Conservation (phyloP, 352 stramenopile genomes). For the Peronospora destructor region DNA sequence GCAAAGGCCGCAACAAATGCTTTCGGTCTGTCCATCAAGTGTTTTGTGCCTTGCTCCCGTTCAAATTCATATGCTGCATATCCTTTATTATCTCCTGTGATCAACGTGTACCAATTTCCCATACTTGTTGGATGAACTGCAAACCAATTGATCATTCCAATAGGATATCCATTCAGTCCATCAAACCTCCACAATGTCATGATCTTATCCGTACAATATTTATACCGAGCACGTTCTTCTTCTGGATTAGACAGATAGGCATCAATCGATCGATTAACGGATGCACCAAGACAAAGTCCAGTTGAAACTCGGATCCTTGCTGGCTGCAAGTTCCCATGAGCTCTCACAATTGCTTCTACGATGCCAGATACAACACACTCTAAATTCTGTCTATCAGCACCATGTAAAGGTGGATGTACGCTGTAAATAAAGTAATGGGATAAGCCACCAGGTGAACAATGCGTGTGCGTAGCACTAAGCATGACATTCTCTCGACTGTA, state of each 20-base stretch:
- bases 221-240: slow-evolving; percentile 69
- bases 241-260: slow-evolving; percentile 87
- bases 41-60: slow-evolving; percentile 65
- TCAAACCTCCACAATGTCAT: slow-evolving; percentile 88
- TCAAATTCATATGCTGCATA: slow-evolving; percentile 88
- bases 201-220: slow-evolving; percentile 87
- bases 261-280: slow-evolving; percentile 86
- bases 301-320: slow-evolving; percentile 55
- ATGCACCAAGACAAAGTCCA: slow-evolving; percentile 63
- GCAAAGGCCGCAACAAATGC: slow-evolving; percentile 90
- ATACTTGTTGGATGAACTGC: slow-evolving; percentile 90
- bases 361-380: slow-evolving; percentile 88
- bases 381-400: slow-evolving; percentile 78
- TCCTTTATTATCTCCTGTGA: slow-evolving; percentile 91
- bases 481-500: slow-evolving; percentile 79
- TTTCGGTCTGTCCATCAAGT: slow-evolving; percentile 72
- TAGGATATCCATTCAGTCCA: slow-evolving; percentile 67
- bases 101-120: slow-evolving; percentile 90
- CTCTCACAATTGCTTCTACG: slow-evolving; percentile 69
- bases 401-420: slow-evolving; percentile 68
- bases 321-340: slow-evolving; percentile 67
- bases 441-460: slow-evolving; percentile 85
- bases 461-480: slow-evolving; percentile 89
- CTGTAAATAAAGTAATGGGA: slow-evolving; percentile 91
- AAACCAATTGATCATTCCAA: slow-evolving; percentile 93